Base-by-base conservation (phyloP, 2,329 filamentous ascomycete genomes). In the Beauveria caledonica region DNA sequence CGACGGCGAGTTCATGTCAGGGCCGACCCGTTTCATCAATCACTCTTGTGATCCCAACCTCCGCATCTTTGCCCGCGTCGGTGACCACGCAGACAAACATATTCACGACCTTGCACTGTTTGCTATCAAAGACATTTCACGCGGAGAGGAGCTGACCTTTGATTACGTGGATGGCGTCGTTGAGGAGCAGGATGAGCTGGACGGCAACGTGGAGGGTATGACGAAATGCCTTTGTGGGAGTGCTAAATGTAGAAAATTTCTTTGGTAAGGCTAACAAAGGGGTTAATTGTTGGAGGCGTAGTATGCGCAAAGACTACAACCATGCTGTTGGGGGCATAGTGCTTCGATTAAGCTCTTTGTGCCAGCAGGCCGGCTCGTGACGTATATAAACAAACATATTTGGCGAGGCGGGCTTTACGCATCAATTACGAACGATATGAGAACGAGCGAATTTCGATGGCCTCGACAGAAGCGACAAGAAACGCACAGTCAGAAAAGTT, bases 31-130 rank as follows among this genome's bases (percentile, higher is more conserved):
- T 3, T 94, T 93, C 72, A 88, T 93, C 70, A 94, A 94, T 67
- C 90, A 94, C 70, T 88, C 84, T 2, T 93, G 90, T 70, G 83
- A 89, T 5, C 89, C 90, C 0, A 93, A 92, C 67, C 80, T 91
- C 68, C 80, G 87, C 15, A 90, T 92, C 62, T 93, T 92, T 72
- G 89, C 88, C 0, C 84, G 90, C 1, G 87, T 89, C 1, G 89
- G 88, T 55, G 89, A 92, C 67, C 86, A 89, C 63, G 83, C 87
- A 0, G 88, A 92, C 67, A 85, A 85, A 62, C 81, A 85, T 51
- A 79, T 92, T 7, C 91, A 93, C 69, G 88, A 92, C 62, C 75
- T 93, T 52, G 89, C 88, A 0, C 80, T 93, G 62, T 93, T 93
- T 67, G 88, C 90, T 0, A 80, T 86, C 33, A 75, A 80, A 46